Evolutionary conservation across 2,329 filamentous ascomycete species (phyloP).

Genomic region (Penicillium sp.): DNA sequence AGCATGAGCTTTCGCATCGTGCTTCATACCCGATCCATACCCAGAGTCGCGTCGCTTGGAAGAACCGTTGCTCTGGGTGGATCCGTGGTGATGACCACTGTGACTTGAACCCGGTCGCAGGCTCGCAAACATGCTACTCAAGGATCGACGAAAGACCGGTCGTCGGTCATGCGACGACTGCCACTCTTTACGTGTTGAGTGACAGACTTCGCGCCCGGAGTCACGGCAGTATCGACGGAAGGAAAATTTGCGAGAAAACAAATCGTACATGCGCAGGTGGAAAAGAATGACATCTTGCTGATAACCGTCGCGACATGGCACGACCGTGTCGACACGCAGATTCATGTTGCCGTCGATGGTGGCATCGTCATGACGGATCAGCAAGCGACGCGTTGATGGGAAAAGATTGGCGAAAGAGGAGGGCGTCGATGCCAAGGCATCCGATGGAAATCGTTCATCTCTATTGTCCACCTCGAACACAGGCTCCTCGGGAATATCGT

Average conservation of each 20-base stretch:
- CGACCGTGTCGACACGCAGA: constrained; percentile 74
- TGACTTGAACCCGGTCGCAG: constrained; percentile 52
- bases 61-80: constrained; percentile 24
- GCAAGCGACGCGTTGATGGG: constrained; percentile 72
- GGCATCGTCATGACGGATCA: constrained; percentile 83
- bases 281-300: constrained; percentile 72
- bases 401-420: constrained; percentile 79
- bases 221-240: constrained; percentile 86
- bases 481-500: constrained; percentile 43
- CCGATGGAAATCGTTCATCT: constrained; percentile 57
- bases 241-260: constrained; percentile 80
- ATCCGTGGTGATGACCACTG: constrained; percentile 20
- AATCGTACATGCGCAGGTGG: constrained; percentile 89
- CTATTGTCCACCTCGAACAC: constrained; percentile 47
- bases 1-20: not conserved
- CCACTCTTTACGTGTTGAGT: constrained; percentile 62
- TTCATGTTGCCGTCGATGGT: constrained; percentile 96
- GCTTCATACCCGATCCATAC: constrained; percentile 17
- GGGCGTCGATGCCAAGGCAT: constrained; percentile 70
- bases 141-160: constrained; percentile 52
- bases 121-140: constrained; percentile 54
- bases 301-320: constrained; percentile 51
- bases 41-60: constrained; percentile 55
- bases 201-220: constrained; percentile 88
- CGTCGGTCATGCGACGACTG: constrained; percentile 50